Percentiles rank a stretch among this genome's conserved stretches.
phyloP scores from a whole-genome alignment of 192 early-diverging fungal species.

The Backusella tarrabulga region DNA sequence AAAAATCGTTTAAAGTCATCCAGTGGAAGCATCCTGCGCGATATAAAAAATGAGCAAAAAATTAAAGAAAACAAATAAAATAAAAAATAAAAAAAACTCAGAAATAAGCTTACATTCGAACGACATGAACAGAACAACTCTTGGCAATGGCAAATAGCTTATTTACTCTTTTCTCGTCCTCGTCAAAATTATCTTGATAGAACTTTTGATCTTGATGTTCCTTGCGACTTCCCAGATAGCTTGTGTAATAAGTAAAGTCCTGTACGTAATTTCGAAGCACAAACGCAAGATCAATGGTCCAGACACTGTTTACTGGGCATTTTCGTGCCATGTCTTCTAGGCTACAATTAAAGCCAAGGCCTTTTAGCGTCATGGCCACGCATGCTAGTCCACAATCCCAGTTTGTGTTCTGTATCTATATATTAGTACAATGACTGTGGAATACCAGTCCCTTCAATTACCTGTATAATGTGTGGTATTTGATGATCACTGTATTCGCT shows the following conservation, averaged over 20 bases:
- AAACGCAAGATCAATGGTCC: constrained; percentile 91
- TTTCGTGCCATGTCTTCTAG: constrained; percentile 56
- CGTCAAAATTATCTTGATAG: constrained; percentile 66
- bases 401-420: constrained; percentile 31
- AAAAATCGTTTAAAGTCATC: constrained; percentile 87
- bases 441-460: neutral
- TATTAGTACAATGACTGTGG: neutral
- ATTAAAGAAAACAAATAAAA: too few relatives aligned
- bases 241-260: constrained; percentile 94
- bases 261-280: constrained; percentile 67
- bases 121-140: constrained; percentile 66
- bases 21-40: constrained; percentile 58
- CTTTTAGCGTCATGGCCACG: constrained; percentile 74
- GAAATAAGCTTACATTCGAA: constrained; percentile 54
- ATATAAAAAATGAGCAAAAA: neutral
- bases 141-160: constrained; percentile 75
- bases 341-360: constrained; percentile 54
- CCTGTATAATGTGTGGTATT: constrained; percentile 33
- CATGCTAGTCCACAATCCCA: constrained; percentile 94
- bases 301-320: constrained; percentile 64
- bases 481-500: constrained; percentile 17
- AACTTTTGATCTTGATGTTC: constrained; percentile 67
- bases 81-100: neutral
- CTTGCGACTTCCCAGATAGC: constrained; percentile 78
- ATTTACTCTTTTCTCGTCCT: constrained; percentile 73